phyloP scores from a whole-genome alignment of 345 rosid species.

The Draba incana region DNA sequence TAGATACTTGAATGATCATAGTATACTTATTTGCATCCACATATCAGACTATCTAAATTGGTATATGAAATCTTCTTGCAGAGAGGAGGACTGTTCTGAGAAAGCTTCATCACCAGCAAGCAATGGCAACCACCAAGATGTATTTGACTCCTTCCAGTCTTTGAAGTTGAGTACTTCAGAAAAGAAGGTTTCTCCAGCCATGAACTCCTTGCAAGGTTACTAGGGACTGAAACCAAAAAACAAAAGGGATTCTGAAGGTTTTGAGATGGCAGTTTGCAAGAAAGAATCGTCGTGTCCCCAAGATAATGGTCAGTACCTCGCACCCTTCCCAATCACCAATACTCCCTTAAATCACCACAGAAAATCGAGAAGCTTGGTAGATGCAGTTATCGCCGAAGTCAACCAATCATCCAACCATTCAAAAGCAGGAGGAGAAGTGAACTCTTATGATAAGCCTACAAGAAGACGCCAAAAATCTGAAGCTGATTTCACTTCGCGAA shows the following conservation, averaged over 20 bases:
- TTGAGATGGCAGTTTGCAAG: constrained; percentile 47
- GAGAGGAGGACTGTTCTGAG: constrained; percentile 45
- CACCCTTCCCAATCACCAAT: constrained; percentile 39
- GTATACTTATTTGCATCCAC: constrained; percentile 7
- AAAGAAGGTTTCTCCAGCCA: constrained; percentile 65
- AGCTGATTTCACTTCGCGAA: constrained; percentile 43
- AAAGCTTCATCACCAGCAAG: constrained; percentile 39
- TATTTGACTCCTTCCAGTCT: constrained; percentile 66
- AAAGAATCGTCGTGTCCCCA: constrained; percentile 40
- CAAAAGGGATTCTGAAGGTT: constrained; percentile 48
- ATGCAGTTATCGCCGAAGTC: constrained; percentile 51
- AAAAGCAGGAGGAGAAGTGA: constrained; percentile 40
- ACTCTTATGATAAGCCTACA: constrained; percentile 46
- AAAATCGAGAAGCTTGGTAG: constrained; percentile 64
- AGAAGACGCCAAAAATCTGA: constrained; percentile 73
- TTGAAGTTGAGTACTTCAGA: constrained; percentile 53
- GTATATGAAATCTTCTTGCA: constrained; percentile 47
- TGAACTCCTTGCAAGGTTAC: constrained; percentile 78
- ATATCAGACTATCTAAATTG: neutral
- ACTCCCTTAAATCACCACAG: constrained; percentile 50
- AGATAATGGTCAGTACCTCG: constrained; percentile 44
- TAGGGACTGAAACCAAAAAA: constrained; percentile 62
- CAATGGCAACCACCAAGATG: constrained; percentile 39
- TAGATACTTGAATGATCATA: constrained; percentile 10
- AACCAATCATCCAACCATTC: constrained; percentile 44